A percentile compares a stretch with the other conserved stretches of the same genome.
phyloP scores from a whole-genome alignment of 2,329 filamentous ascomycete species.

The Aspergillus nomiae region DNA sequence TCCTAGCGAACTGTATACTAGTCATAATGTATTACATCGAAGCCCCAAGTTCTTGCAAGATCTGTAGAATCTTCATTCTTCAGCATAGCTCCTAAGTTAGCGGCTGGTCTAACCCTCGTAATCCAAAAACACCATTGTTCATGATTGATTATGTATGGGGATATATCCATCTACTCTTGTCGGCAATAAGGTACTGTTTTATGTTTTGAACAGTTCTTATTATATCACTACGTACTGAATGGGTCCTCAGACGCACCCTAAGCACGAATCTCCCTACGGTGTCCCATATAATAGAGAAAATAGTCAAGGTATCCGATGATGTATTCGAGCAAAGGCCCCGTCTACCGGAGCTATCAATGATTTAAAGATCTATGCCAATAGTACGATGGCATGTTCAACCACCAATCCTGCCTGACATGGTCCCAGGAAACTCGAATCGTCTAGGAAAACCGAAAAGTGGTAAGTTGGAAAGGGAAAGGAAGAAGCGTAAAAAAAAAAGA shows the following conservation, averaged over 20 bases:
- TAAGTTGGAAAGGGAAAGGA: neutral
- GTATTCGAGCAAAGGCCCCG: neutral
- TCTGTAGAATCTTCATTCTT: no score
- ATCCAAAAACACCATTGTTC: no score
- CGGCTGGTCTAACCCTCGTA: no score
- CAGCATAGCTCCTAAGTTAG: no score
- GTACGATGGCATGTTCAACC: neutral
- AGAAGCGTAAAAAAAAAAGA: neutral
- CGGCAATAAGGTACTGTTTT: no score
- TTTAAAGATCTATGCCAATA: neutral
- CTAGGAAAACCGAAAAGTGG: neutral
- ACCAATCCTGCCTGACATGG: neutral
- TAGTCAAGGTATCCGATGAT: neutral
- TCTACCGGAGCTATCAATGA: neutral
- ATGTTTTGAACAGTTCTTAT: no score
- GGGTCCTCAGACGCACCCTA: no score
- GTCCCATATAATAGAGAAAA: neutral
- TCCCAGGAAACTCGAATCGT: neutral
- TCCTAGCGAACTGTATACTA: neutral
- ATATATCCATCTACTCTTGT: no score
- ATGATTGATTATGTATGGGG: no score
- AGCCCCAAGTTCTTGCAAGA: neutral
- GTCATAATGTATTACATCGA: neutral
- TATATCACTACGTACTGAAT: no score
- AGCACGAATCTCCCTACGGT: neutral